Conservation (phyloP, 257 asterid species). For the Capsicum pubescens region DNA sequence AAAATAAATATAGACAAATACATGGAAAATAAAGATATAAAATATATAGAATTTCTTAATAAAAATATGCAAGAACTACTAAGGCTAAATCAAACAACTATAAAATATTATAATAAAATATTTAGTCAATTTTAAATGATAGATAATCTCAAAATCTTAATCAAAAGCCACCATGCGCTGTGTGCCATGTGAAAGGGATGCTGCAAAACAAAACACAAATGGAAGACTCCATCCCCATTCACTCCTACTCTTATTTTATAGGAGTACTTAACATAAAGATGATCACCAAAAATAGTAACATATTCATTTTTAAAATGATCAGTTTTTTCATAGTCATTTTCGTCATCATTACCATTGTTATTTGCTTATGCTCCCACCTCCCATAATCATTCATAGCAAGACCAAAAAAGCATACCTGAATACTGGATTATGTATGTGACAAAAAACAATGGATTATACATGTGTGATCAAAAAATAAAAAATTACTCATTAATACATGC, state of each 20-base stretch:
- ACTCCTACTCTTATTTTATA: background rate
- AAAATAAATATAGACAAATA: too few relatives aligned
- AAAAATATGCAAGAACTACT: too few relatives aligned
- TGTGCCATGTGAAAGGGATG: conserved; percentile 51
- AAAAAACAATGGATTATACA: background rate
- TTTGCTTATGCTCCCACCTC: background rate
- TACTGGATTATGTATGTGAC: conserved; percentile 19
- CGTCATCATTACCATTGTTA: background rate
- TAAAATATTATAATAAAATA: too few relatives aligned
- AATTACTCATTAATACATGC: background rate
- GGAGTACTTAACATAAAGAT: background rate
- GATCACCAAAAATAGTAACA: background rate
- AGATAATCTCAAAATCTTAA: too few relatives aligned
- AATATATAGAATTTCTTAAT: too few relatives aligned
- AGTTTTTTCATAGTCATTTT: background rate
- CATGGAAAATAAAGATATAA: too few relatives aligned
- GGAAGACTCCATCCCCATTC: conserved; percentile 34
- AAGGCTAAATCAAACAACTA: too few relatives aligned
- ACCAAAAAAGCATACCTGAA: conserved; percentile 3
- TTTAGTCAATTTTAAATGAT: too few relatives aligned
- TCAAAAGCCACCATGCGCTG: conserved; percentile 49
- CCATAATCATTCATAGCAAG: conserved; percentile 18
- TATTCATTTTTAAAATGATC: background rate
- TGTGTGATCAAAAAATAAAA: background rate
- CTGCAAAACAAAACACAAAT: conserved; percentile 48